A percentile compares a stretch with the other conserved stretches of the same genome.
Evolutionary conservation across 805 yeast genomes (phyloP).

Genomic region (Isabelozyma gotoi): DNA sequence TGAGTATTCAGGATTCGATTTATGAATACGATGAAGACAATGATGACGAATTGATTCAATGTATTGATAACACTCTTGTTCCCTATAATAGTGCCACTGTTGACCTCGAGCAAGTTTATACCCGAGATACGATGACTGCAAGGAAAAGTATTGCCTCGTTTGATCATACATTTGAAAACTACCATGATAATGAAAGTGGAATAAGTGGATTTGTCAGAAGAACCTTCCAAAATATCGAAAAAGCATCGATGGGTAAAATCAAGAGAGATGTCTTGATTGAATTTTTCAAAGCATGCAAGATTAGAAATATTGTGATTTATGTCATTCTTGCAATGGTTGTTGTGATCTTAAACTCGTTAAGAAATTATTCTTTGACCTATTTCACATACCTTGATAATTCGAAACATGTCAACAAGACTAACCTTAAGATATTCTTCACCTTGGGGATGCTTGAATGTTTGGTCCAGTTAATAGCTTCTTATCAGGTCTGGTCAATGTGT

Average conservation of each 20-base stretch:
- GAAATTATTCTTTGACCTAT: not conserved
- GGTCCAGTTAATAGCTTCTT: constrained; percentile 1
- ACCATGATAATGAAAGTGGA: not conserved
- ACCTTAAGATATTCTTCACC: not conserved
- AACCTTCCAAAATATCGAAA: not conserved
- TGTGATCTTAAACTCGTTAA: not conserved
- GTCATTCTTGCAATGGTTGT: not conserved
- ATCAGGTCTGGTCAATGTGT: constrained; percentile 16
- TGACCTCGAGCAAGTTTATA: not conserved
- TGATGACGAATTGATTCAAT: not conserved
- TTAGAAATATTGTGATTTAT: constrained; percentile 3
- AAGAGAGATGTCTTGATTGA: not conserved
- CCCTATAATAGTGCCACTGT: not conserved
- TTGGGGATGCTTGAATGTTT: not conserved
- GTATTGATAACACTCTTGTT: constrained; percentile 7
- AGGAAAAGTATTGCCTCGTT: not conserved
- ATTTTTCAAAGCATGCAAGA: not conserved
- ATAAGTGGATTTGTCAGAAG: not conserved
- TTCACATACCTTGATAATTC: not conserved
- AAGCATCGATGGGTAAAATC: not conserved
- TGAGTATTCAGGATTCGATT: not conserved
- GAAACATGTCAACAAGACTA: not conserved
- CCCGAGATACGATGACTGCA: not conserved
- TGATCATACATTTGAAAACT: not conserved
- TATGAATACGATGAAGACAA: not conserved